Base-by-base conservation (phyloP, 2,329 filamentous ascomycete genomes). In the Pseudomassariella vexata region DNA sequence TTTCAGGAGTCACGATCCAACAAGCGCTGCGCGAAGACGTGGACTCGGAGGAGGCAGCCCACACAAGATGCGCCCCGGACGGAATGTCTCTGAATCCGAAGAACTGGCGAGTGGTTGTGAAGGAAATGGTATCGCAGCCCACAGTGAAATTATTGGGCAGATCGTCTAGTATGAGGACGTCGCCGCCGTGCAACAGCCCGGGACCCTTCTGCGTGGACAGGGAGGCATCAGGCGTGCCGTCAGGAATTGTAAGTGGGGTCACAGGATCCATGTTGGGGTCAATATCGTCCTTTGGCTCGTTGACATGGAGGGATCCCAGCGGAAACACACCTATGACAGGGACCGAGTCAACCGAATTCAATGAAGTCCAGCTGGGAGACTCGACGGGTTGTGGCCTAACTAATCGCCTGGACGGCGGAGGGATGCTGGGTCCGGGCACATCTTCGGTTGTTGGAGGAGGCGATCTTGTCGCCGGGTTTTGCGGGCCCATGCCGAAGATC, bases 11-110 rank as follows among this genome's bases (percentile, higher is more conserved):
- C 25, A 65, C 51, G 34, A 79, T 60, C 75, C 76, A 81, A 47
- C 70, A 76, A 5, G 73, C 77, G 34, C 62, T 70, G 4, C 76
- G 65, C 19, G 64, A 53, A 2, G 71, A 70, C 12, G 64, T 57
- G 12, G 60, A 59, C 2, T 59, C 58, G 0, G 65, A 61, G 15
- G 71, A 62, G 3, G 74, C 62, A 18, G 70, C 65, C 74, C 75
- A 81, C 36, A 79, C 59, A 37, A 81, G 70, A 47, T 81, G 77
- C 10, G 68, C 50, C 0, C 77, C 77, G 0, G 59, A 47, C 0
- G 74, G 72, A 17, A 81, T 58, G 34, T 73, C 62, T 15, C 65
- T 65, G 36, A 81, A 60, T 14, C 76, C 76, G 6, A 57, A 55
- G 42, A 79, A 73, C 15, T 63, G 41, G 24, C 42, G 52, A 24